Conservation (phyloP, 2,329 filamentous ascomycete genomes). For the Apiospora pterosperma region DNA sequence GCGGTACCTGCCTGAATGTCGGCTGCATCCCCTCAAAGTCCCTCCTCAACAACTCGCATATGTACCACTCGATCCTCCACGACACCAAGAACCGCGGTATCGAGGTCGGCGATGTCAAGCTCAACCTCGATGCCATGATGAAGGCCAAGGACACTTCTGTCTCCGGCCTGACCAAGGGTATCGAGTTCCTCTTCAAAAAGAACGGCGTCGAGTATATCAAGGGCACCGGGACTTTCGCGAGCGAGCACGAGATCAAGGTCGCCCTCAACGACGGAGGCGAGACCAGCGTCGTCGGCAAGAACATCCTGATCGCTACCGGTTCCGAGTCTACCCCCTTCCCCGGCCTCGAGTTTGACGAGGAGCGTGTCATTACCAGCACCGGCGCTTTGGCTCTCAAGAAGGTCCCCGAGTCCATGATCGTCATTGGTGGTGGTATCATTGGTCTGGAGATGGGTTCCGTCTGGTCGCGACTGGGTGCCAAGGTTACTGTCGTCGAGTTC, state of each 20-base stretch:
- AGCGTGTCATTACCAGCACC: constrained; percentile 95
- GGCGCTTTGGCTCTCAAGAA: constrained; percentile 85
- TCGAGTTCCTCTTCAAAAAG: constrained; percentile 99
- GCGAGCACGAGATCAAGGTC: constrained; percentile 89
- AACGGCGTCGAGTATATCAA: constrained; percentile 98
- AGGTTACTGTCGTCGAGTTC: constrained; percentile 98
- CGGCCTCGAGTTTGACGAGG: constrained; percentile 92
- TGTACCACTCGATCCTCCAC: constrained; percentile 96
- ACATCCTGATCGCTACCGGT: constrained; percentile 96
- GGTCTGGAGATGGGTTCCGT: constrained; percentile 98
- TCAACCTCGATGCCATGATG: constrained; percentile 95
- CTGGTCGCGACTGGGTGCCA: constrained; percentile 88
- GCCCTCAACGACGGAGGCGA: constrained; percentile 89
- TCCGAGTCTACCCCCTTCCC: constrained; percentile 96
- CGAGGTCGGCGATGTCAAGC: constrained; percentile 93
- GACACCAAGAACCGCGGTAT: constrained; percentile 97
- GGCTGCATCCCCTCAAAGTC: constrained; percentile 99
- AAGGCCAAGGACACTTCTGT: constrained; percentile 97
- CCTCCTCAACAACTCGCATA: constrained; percentile 97
- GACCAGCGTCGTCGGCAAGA: constrained; percentile 83
- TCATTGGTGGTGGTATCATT: constrained; percentile 98
- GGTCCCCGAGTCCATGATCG: constrained; percentile 93
- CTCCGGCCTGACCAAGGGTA: constrained; percentile 84
- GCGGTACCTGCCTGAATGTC: constrained; percentile 97
- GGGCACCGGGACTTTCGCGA: constrained; percentile 81